Percentiles rank a stretch among this genome's conserved stretches.
Conservation (phyloP, 306 rosid species). For the Lagenaria siceraria region DNA sequence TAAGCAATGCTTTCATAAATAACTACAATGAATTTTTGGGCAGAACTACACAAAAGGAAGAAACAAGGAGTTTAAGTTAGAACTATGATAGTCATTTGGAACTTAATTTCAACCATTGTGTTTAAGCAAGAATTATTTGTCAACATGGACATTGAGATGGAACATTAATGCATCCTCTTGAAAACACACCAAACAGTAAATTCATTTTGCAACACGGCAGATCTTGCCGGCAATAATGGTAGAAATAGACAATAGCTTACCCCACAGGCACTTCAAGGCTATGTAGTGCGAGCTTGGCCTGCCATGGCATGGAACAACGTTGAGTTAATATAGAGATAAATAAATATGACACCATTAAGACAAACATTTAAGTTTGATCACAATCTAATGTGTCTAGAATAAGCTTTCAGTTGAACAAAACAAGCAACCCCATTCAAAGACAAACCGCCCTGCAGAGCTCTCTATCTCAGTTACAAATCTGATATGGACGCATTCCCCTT, state of each 20-base stretch:
- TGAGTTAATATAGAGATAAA: not conserved
- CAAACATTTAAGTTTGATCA: not conserved
- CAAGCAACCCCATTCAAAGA: not conserved
- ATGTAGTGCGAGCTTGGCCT: constrained; percentile 64
- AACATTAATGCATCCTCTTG: not conserved
- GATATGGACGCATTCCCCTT: not conserved
- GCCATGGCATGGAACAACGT: constrained; percentile 5
- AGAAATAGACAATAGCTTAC: constrained; percentile 23
- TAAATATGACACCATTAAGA: not conserved
- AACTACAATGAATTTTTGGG: not conserved
- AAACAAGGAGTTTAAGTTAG: not conserved
- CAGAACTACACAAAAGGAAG: not conserved
- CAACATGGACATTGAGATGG: not conserved
- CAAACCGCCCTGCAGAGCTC: not conserved
- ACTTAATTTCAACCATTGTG: not conserved
- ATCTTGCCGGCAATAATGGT: not conserved
- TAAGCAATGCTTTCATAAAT: constrained; percentile 1
- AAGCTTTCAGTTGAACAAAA: not conserved
- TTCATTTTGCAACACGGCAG: not conserved
- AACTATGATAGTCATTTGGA: not conserved
- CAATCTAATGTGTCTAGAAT: not conserved
- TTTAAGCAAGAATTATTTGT: not conserved
- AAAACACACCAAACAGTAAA: not conserved
- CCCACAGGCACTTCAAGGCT: constrained; percentile 89
- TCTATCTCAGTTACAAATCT: not conserved